Evolutionary conservation across 768 basidiomycete species (phyloP).

Genomic region (Termitomyces sp.): DNA sequence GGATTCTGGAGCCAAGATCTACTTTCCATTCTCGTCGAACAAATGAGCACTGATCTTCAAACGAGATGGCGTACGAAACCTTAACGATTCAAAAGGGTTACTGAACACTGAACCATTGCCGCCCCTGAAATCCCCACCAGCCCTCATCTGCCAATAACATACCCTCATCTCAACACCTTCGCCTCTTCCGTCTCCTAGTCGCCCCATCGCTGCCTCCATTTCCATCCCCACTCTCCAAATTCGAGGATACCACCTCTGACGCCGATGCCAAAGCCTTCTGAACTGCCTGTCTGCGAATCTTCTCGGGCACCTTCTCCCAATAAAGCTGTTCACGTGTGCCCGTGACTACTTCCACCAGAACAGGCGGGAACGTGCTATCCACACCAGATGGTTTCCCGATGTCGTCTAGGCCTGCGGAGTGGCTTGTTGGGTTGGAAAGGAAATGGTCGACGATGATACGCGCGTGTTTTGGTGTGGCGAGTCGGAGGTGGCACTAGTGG

Average conservation of each 20-base stretch:
- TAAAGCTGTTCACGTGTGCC: constrained; percentile 68
- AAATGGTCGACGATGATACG: constrained; percentile 41
- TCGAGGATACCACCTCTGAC: not conserved
- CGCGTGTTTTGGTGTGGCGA: constrained; percentile 47
- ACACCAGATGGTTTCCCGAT: constrained; percentile 23
- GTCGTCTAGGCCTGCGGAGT: constrained; percentile 53
- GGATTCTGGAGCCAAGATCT: not conserved
- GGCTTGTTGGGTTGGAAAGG: constrained; percentile 24
- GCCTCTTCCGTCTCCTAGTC: constrained; percentile 7
- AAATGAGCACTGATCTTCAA: too few species aligned
- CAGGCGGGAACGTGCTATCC: constrained; percentile 11
- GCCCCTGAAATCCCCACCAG: not conserved
- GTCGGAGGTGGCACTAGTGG: constrained; percentile 65
- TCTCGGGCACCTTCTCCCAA: constrained; percentile 77
- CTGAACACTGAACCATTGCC: not conserved
- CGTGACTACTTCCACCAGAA: constrained; percentile 49
- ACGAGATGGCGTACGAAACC: too few species aligned
- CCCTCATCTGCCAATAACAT: too few species aligned
- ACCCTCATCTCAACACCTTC: constrained; percentile 1
- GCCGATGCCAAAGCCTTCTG: constrained; percentile 14
- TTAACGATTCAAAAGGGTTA: not conserved
- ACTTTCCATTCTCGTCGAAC: too few species aligned
- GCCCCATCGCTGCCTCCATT: not conserved
- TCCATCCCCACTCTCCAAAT: not conserved
- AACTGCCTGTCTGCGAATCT: constrained; percentile 51